A percentile compares a stretch with the other conserved stretches of the same genome.
These are phyloP conservation scores for Orbilia oligospora DNA, from an alignment of 2,329 filamentous ascomycete species.

Conservation along the genomic window DNA sequence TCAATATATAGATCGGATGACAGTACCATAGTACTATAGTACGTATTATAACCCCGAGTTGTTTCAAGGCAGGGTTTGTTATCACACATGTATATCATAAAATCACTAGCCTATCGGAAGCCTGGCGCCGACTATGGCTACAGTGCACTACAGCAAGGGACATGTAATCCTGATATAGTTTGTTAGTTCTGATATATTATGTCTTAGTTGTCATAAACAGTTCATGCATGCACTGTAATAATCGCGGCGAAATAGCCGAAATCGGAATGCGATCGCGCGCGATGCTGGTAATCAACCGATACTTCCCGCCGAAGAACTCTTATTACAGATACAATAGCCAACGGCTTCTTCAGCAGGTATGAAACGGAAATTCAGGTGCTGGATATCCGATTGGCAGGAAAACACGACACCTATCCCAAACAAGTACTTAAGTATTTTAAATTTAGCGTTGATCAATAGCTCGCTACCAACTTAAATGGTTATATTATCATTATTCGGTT, in stretches of 20 bases:
- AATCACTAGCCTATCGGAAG: neutral
- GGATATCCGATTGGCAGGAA: neutral
- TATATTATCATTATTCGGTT: neutral
- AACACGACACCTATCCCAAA: neutral
- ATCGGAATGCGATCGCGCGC: neutral
- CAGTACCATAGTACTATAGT: too few relatives aligned
- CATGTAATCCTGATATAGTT: neutral
- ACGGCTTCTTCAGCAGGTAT: neutral
- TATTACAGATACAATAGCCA: neutral
- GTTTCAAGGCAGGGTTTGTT: too few relatives aligned
- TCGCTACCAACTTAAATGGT: neutral
- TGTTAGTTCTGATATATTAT: neutral
- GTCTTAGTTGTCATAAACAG: neutral
- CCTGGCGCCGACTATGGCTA: neutral
- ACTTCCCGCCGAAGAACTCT: neutral
- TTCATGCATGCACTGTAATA: neutral
- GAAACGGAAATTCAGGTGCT: neutral
- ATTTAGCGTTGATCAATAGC: neutral
- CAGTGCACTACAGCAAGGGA: neutral
- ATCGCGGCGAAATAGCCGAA: neutral
- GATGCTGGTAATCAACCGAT: neutral
- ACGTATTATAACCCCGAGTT: too few relatives aligned
- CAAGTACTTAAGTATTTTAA: too few relatives aligned
- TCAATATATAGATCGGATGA: too few relatives aligned
- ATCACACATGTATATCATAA: too few relatives aligned